Evolutionary conservation across 2,329 filamentous ascomycete species (phyloP), one percentile per base, ranked within the genome.

Genomic region (Pyricularia pennisetigena): DNA sequence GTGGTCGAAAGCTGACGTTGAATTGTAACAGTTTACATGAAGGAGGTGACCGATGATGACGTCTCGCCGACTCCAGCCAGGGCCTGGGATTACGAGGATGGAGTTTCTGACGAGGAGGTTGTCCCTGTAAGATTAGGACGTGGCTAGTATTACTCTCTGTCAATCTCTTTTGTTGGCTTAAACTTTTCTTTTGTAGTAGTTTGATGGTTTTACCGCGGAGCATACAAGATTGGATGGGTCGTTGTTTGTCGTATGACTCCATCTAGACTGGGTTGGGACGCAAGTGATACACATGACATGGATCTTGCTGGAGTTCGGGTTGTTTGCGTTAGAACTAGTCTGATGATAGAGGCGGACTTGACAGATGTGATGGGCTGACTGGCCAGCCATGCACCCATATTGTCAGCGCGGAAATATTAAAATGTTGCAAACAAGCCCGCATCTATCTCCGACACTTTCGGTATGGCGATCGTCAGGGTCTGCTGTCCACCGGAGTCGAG

Each of bases 51-150:
- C n/a, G 49, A 67, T 29, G 24, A 30, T n/a, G 26, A 28, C 9
- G 14, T 14, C 20, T 1, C 10, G 3, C 20, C 65, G 26, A 10
- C 54, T 24, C 28, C 29, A 23, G 23, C 20, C 9, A 24, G 41
- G 49, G 26, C 8, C 16, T 67, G 65, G 65, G 7, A 61, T 24
- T 28, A 24, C 28, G 28, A 62, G 14, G 65, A 62, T 24, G 67
- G 59, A 12, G 10, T 72, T 9, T 70, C 73, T 28, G 72, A 74
- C 28, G 73, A 74, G 3, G 72, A 73, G 68, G 61, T 74, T 26
- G 28, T 74, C 10, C 65, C 65, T 32, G 65, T 67, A 30, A 63
- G 59, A 29, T 63, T 26, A 63, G 41, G 41, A n/a, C 41, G 41
- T n/a, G 41, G 41, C 41, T 49, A 49, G 41, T 49, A n/a, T 20